Conservation (phyloP, 1,284 basidiomycete genomes). For the Trichosporon inkin region DNA sequence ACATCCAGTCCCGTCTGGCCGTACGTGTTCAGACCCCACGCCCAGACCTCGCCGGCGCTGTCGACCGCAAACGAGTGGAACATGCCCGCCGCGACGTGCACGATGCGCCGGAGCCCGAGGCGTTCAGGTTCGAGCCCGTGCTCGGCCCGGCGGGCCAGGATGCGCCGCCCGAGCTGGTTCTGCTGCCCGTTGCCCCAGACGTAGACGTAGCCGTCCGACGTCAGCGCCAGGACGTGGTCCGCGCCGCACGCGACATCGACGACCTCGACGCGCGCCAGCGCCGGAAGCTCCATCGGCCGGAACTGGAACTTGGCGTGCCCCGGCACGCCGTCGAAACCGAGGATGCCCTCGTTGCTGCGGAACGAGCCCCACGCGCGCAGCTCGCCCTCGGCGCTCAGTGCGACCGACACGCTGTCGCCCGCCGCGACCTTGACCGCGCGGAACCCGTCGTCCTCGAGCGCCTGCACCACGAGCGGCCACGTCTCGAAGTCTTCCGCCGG, state of each 20-base stretch:
- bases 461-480: constrained; percentile 67
- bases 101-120: constrained; percentile 70
- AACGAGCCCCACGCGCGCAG: constrained; percentile 89
- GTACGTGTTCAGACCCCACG: constrained; percentile 84
- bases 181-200: constrained; percentile 77
- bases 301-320: constrained; percentile 51
- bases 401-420: constrained; percentile 79
- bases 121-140: constrained; percentile 71
- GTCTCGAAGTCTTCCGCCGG: constrained; percentile 75
- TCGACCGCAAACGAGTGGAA: constrained; percentile 88
- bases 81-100: constrained; percentile 70
- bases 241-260: constrained; percentile 71
- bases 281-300: constrained; percentile 51
- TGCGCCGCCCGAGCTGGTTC: constrained; percentile 77
- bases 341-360: constrained; percentile 72
- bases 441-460: constrained; percentile 67
- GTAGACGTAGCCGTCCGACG: constrained; percentile 75
- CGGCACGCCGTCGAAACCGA: constrained; percentile 71
- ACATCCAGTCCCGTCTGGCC: constrained; percentile 59
- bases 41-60: constrained; percentile 73
- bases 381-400: constrained; percentile 70
- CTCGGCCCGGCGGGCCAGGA: constrained; percentile 75
- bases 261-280: constrained; percentile 54
- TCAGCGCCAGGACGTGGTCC: constrained; percentile 82
- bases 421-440: constrained; percentile 75